Evolutionary conservation across 768 basidiomycete genomes (phyloP), one percentile per base, ranked within the genome.

Genomic region (Mycena filopes): DNA sequence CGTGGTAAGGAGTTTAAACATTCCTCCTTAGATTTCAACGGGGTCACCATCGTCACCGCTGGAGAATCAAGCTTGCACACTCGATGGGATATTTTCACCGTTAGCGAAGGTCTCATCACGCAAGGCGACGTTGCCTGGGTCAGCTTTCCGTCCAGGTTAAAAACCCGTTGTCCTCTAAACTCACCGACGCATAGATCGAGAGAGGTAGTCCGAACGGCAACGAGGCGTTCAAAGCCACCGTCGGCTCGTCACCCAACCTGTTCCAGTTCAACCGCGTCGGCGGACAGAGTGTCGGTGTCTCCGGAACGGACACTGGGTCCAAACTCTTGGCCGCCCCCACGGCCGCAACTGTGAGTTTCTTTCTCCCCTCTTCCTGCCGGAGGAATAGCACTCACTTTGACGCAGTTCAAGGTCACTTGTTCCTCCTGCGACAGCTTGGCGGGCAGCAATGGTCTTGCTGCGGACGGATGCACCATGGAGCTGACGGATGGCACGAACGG

Each of bases 141-240:
- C 3, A 21, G 55, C 53, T 29, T 21, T 46, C 10, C 13, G 4
- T 8, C 42, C 25, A 38, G 12, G 26, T 2, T 16, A 26, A 18
- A n/a, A n/a, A n/a, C n/a, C n/a, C n/a, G n/a, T n/a, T n/a, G n/a
- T n/a, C n/a, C n/a, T 28, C 15, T 12, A 7, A 16, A 26, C 13
- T 50, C 33, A 46, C n/a, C 13, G 10, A 10, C 23, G 20, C 23
- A 28, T 28, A 67, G 65, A 62, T 67, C 23, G 12, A 1, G 18
- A 56, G 53, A 9, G 46, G 47, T 42, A 60, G 62, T 31, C 60
- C 65, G 41, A 62, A 62, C 48, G 60, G 49, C 3, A 62, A 62
- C 55, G 65, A 67, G 21, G 49, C 62, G 7, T 67, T 67, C 50
- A 67, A 60, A 21, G 65, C 65, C 31, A 16, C 55, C 18, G 60